Base-by-base conservation (phyloP, 768 basidiomycete species). In the Kwoniella botswanensis region DNA sequence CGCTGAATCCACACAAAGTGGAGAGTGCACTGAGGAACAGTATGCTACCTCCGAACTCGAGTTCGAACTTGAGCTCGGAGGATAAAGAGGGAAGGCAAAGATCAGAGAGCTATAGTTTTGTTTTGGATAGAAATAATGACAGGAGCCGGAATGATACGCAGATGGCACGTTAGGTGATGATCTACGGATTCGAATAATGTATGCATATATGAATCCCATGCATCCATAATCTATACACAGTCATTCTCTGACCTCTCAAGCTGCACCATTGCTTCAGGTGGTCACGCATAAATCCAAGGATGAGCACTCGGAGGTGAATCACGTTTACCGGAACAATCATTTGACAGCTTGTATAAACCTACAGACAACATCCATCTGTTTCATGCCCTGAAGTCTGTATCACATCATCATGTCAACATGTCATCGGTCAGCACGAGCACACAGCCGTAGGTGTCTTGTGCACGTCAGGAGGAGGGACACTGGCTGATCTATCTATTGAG, bases 41-140 rank as follows among this genome's bases (percentile, higher is more conserved):
- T 24, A 24, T 57, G 15, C 26, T 54, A 10, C 44, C 35, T 35
- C 35, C 5, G 7, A 35, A 35, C 35, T 35, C 35, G 35, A 35
- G 35, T 35, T 9, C 35, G 35, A 35, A 35, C 35, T 35, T 35
- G 35, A 7, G 35, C 3, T 35, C 35, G 63, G 70, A 64, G 18
- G 43, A 50, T 22, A 13, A 52, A 52, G 21, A 64, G 26, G 72
- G 63, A n/a, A 67, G 76, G 57, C 67, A 70, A 57, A 71, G 76
- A 53, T 63, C 76, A 29, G 76, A 77, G 63, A 77, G 76, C 52
- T 77, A 77, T 63, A 75, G 74, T 41, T 75, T 77, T 64, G 71
- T 77, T 4, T 60, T 68, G 65, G 53, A 67, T 29, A 42, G 44
- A 24, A 61, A 42, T n/a, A 35, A 35, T 7, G 35, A 35, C 6